phyloP scores from a whole-genome alignment of 257 asterid genomes.

The Craterostigma plantagineum region DNA sequence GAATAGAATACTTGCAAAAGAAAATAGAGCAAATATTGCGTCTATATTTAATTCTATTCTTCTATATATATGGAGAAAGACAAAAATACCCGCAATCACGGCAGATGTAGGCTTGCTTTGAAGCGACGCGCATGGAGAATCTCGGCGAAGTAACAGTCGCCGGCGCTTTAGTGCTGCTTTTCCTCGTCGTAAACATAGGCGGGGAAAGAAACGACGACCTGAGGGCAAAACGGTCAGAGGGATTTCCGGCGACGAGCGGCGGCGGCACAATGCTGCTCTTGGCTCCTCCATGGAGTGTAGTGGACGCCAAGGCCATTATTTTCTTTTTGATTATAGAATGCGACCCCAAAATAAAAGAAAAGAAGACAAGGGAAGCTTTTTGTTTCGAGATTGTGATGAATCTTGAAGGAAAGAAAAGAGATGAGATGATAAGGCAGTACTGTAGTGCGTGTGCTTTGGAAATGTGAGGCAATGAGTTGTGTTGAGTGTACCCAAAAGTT shows the following conservation, averaged over 20 bases:
- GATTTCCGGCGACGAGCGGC: constrained; percentile 19
- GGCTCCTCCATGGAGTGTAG: constrained; percentile 20
- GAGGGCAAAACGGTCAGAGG: constrained; percentile 27
- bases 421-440: too few species aligned
- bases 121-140: constrained; percentile 60
- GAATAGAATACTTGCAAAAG: not conserved
- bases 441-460: too few species aligned
- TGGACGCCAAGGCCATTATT: constrained; percentile 41
- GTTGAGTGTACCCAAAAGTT: too few species aligned
- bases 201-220: constrained; percentile 57
- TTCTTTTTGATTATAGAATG: not conserved
- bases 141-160: constrained; percentile 25
- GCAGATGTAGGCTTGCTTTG: constrained; percentile 85
- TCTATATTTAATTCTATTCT: too few species aligned
- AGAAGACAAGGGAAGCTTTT: too few species aligned
- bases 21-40: too few species aligned
- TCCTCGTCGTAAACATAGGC: constrained; percentile 28
- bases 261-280: constrained; percentile 14
- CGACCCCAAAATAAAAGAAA: too few species aligned
- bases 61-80: too few species aligned
- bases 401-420: too few species aligned
- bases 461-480: too few species aligned
- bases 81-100: constrained; percentile 89
- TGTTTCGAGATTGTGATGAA: too few species aligned
- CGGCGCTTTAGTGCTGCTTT: constrained; percentile 17